Evolutionary conservation across 1,284 basidiomycete species (phyloP), one percentile per base, ranked within the genome.

Genomic region (Fomitiporia mediterranea): DNA sequence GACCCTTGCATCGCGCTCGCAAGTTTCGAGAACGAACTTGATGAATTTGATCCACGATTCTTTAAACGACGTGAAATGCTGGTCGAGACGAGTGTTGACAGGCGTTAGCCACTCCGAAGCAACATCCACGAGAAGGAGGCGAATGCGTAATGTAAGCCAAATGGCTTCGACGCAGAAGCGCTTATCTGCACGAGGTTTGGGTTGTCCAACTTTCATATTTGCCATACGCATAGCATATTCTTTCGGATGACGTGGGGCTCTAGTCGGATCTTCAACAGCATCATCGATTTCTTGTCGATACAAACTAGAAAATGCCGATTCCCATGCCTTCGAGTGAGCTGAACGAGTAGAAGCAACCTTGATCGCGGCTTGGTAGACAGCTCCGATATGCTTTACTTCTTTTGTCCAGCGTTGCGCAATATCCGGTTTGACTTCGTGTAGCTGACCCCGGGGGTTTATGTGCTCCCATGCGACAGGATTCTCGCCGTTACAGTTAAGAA

Each of bases 141-240:
- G 75, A 13, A 81, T 63, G 11, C 75, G 67, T 51, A 83, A 65
- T 4, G 74, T 70, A 1, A 68, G 57, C 73, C 76, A 78, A 61
- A 81, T 74, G 0, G 79, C 79, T 63, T 83, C 81, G 9, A 81
- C 74, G 21, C 74, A 63, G 66, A 78, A 82, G n/a, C 79, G 73
- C 43, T 72, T 72, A 65, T 83, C 80, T 0, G 79, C 79, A 4
- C 71, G 70, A 11, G 81, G 82, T 27, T 72, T 75, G 0, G 77
- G 75, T 56, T 78, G 76, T 0, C 82, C 82, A n/a, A 81, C 69
- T 38, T 74, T 72, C 58, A 73, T 68, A 44, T 68, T 72, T 2
- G 80, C 80, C 44, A 72, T 67, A 2, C 69, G 67, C 69, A 82
- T 71, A 0, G 80, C 80, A 56, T 73, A 64, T 55, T 77, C 74